These are phyloP conservation scores for Globisporangium middletonii DNA, from an alignment of 352 stramenopile genomes.

Conservation along the genomic window DNA sequence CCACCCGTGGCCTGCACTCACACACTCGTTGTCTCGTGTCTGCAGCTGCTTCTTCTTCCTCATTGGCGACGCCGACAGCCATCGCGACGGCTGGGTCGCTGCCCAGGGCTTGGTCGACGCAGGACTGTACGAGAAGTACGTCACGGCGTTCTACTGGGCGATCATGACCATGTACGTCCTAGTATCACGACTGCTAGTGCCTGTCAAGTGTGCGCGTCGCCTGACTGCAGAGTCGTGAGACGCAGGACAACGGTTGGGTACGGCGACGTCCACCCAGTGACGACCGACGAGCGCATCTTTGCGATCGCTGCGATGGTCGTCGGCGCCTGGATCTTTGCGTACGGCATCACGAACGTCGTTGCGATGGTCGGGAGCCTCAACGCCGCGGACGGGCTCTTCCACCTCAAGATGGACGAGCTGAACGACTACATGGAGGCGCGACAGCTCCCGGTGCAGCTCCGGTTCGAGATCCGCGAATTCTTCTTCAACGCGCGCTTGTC, in stretches of 20 bases:
- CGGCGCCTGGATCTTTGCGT: slow-evolving; percentile 67
- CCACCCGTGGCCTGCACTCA: not conserved
- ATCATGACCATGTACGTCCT: slow-evolving; percentile 62
- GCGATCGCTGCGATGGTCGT: slow-evolving; percentile 70
- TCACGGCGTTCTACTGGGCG: slow-evolving; percentile 61
- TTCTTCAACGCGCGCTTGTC: slow-evolving; percentile 70
- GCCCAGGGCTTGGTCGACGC: slow-evolving; percentile 28
- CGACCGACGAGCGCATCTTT: slow-evolving; percentile 55
- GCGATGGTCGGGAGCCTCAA: slow-evolving; percentile 69
- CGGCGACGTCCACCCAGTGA: slow-evolving; percentile 41
- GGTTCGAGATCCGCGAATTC: slow-evolving; percentile 74
- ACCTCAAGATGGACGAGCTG: slow-evolving; percentile 68
- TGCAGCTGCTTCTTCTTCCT: slow-evolving; percentile 52
- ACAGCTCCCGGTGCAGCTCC: slow-evolving; percentile 55
- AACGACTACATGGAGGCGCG: slow-evolving; percentile 80
- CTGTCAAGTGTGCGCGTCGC: too few relatives aligned
- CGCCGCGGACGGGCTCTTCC: slow-evolving; percentile 53
- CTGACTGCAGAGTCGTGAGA: not conserved
- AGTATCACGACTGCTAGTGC: not conserved
- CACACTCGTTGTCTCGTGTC: not conserved
- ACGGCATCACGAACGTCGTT: slow-evolving; percentile 77
- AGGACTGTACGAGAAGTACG: slow-evolving; percentile 25
- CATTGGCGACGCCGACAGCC: slow-evolving; percentile 23
- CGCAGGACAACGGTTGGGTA: slow-evolving; percentile 49
- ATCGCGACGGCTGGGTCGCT: slow-evolving; percentile 40